Percentiles rank a stretch among this genome's conserved stretches.
Evolutionary conservation across 169 alveolate genomes (phyloP).

Genomic region (Plasmodium relictum): DNA sequence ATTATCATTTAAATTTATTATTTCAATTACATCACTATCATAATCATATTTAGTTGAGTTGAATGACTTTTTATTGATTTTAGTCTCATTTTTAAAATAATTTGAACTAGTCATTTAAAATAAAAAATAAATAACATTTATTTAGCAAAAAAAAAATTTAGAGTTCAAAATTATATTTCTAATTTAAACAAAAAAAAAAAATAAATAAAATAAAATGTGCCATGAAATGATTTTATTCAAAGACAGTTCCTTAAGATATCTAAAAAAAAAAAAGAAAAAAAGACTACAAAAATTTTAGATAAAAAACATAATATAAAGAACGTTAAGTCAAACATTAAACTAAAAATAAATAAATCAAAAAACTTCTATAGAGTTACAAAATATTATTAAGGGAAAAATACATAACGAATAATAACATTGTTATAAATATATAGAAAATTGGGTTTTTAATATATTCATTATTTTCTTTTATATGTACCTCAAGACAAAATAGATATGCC

Average conservation of each 20-base stretch:
- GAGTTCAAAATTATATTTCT: background rate
- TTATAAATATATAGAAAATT: no score
- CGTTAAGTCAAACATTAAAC: background rate
- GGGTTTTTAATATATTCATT: no score
- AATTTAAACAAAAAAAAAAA: background rate
- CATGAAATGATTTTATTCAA: background rate
- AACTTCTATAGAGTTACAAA: no score
- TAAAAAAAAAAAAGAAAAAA: conserved; percentile 2
- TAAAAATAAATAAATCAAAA: no score
- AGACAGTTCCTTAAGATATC: background rate
- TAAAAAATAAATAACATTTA: conserved; percentile 20
- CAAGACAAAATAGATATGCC: background rate
- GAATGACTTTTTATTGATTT: conserved; percentile 12
- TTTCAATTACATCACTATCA: conserved; percentile 61
- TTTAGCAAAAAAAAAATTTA: conserved; percentile 3
- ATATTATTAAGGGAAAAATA: no score
- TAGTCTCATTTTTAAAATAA: conserved; percentile 48
- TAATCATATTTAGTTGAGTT: conserved; percentile 19
- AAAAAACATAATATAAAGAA: background rate
- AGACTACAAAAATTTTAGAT: background rate
- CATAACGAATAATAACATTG: no score
- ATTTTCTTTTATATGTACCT: background rate
- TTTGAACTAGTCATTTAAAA: conserved; percentile 73
- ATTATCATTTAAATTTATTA: conserved; percentile 53
- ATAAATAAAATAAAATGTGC: background rate